Conservation (phyloP, 768 basidiomycete genomes). For the Kwoniella europaea region DNA sequence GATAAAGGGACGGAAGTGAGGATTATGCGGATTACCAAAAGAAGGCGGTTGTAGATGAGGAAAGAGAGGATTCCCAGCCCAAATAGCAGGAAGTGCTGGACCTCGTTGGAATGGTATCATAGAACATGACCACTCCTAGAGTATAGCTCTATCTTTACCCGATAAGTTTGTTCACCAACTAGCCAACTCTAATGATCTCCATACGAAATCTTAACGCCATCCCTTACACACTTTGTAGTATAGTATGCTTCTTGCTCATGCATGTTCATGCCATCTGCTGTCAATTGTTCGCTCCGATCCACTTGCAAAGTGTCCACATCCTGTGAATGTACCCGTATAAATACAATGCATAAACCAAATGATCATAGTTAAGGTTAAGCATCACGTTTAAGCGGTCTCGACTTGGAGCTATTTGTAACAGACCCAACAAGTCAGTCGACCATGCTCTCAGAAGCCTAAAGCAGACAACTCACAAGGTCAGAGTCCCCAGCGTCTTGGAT, state of each 20-base stretch:
- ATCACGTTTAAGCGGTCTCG: constrained; percentile 47
- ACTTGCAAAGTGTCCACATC: not conserved
- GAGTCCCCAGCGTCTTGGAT: constrained; percentile 95
- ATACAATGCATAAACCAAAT: constrained; percentile 49
- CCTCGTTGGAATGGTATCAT: too few relatives aligned
- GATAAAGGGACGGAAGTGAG: constrained; percentile 38
- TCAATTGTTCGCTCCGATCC: not conserved
- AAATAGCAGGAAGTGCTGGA: too few relatives aligned
- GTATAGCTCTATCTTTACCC: too few relatives aligned
- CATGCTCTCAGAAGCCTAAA: not conserved
- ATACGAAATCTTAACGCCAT: too few relatives aligned
- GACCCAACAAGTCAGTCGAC: too few relatives aligned
- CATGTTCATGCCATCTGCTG: not conserved
- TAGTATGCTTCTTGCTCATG: not conserved
- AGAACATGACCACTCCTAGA: too few relatives aligned
- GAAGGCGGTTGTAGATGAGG: not conserved
- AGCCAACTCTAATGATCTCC: too few relatives aligned
- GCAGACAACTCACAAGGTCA: constrained; percentile 66
- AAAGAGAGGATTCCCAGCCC: too few relatives aligned
- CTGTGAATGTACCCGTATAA: constrained; percentile 33
- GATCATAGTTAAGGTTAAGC: not conserved
- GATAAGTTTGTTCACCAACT: too few relatives aligned
- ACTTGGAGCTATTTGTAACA: constrained; percentile 36
- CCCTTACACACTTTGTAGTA: too few relatives aligned
- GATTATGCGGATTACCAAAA: constrained; percentile 33